Evolutionary conservation across 495 filamentous ascomycete genomes (phyloP).

Genomic region (Arthonia radiata): DNA sequence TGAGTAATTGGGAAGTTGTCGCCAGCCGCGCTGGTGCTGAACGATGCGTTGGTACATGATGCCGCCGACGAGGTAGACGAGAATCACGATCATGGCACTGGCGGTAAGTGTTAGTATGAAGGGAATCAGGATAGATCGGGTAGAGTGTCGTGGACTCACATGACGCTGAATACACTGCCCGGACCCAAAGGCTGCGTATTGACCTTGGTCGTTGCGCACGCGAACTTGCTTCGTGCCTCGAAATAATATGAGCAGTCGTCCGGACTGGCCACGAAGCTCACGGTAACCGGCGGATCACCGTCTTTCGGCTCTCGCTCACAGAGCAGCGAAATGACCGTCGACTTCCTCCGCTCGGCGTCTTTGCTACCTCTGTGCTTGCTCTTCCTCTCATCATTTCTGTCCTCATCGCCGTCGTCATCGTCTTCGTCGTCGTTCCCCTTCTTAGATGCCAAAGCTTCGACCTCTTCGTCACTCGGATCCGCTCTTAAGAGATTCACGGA

Average conservation of each 20-base stretch:
- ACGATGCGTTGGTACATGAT: slow-evolving; percentile 90
- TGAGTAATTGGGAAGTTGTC: slow-evolving; percentile 80
- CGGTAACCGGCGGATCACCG: slow-evolving; percentile 32
- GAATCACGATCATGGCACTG: slow-evolving; percentile 42
- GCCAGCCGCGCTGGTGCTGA: slow-evolving; percentile 84
- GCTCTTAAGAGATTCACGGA: slow-evolving; percentile 7
- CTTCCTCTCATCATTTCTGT: slow-evolving; percentile 11
- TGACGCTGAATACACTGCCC: slow-evolving; percentile 76
- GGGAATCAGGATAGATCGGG: slow-evolving; percentile 1
- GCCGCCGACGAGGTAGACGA: slow-evolving; percentile 78
- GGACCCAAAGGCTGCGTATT: slow-evolving; percentile 46
- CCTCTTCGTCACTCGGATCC: slow-evolving; percentile 6
- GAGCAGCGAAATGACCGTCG: slow-evolving; percentile 73
- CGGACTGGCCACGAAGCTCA: slow-evolving; percentile 57
- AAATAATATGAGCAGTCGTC: slow-evolving; percentile 95
- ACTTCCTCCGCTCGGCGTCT: slow-evolving; percentile 38
- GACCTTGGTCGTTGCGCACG: slow-evolving; percentile 48
- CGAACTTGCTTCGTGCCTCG: slow-evolving; percentile 66
- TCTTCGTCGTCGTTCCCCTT: slow-evolving; percentile 5
- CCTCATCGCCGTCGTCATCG: slow-evolving; percentile 13
- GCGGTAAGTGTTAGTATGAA: slow-evolving; percentile 4
- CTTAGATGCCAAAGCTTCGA: slow-evolving; percentile 9
- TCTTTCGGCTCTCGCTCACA: slow-evolving; percentile 57
- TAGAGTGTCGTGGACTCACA: slow-evolving; percentile 32
- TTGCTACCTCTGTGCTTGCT: slow-evolving; percentile 2